These are phyloP conservation scores for Bryoglossum gracile DNA, from an alignment of 495 filamentous ascomycete species.

Conservation along the genomic window DNA sequence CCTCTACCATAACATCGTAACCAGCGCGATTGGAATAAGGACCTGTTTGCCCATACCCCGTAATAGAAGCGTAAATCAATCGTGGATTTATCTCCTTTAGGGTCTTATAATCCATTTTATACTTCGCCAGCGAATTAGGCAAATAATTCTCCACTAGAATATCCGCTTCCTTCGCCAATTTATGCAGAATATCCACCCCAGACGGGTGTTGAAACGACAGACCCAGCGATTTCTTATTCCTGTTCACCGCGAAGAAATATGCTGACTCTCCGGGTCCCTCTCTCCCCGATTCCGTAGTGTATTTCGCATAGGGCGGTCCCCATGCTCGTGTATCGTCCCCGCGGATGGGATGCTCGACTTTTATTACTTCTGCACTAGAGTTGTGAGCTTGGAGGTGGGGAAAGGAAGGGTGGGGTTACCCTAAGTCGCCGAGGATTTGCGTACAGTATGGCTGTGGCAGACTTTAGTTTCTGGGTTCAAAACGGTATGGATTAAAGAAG, in stretches of 20 bases:
- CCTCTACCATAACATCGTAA: conserved; percentile 99
- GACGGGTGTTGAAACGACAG: conserved; percentile 81
- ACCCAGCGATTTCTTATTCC: conserved; percentile 92
- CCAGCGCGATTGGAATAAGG: conserved; percentile 85
- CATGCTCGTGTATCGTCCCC: conserved; percentile 95
- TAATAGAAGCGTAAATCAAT: conserved; percentile 60
- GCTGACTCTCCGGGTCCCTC: conserved; percentile 85
- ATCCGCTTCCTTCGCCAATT: conserved; percentile 76
- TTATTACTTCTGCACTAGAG: conserved; percentile 85
- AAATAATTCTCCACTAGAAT: conserved; percentile 97
- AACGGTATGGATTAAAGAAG: conserved; percentile 29
- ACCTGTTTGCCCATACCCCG: conserved; percentile 78
- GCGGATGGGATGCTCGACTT: conserved; percentile 84
- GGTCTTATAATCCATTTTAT: conserved; percentile 77
- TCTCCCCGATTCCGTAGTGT: conserved; percentile 47
- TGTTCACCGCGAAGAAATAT: conserved; percentile 89
- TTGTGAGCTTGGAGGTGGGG: conserved; percentile 16
- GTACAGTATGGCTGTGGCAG: conserved; percentile 82
- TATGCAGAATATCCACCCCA: conserved; percentile 79
- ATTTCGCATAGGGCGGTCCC: conserved; percentile 89
- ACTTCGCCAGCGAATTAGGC: conserved; percentile 84
- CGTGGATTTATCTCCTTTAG: conserved; percentile 71
- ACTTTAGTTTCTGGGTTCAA: conserved; percentile 1
- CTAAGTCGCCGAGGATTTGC: conserved; percentile 92
- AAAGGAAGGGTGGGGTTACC: conserved; percentile 45